Percentiles rank a stretch among this genome's conserved stretches.
Conservation (phyloP, 352 stramenopile genomes). For the Nothophytophthora sp. region DNA sequence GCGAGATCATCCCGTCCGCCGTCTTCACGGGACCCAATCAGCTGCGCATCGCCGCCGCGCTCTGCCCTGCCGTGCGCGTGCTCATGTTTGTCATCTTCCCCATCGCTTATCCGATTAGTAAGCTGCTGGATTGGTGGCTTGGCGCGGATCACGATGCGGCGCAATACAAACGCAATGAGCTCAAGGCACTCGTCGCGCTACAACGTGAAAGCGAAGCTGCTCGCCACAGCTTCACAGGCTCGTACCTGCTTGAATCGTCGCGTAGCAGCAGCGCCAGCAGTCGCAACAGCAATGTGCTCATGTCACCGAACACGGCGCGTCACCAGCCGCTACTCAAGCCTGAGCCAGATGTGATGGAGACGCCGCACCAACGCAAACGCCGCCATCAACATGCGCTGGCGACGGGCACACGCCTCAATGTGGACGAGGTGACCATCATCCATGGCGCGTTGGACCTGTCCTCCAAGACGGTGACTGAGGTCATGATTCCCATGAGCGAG, state of each 20-base stretch:
- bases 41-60: slow-evolving; percentile 80
- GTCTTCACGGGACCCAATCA: slow-evolving; percentile 96
- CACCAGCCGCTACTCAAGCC: slow-evolving; percentile 29
- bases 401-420: slow-evolving; percentile 51
- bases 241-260: slow-evolving; percentile 1
- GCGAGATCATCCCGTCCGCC: slow-evolving; percentile 94
- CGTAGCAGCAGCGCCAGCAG: slow-evolving; percentile 12
- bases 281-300: slow-evolving; percentile 15
- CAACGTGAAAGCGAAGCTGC: slow-evolving; percentile 58
- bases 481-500: slow-evolving; percentile 85
- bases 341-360: slow-evolving; percentile 20
- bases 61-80: slow-evolving; percentile 86
- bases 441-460: slow-evolving; percentile 90
- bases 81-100: slow-evolving; percentile 89
- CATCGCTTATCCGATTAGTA: slow-evolving; percentile 91
- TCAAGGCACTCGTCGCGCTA: slow-evolving; percentile 88
- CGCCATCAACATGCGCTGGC: slow-evolving; percentile 33
- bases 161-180: slow-evolving; percentile 89
- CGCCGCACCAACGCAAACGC: slow-evolving; percentile 11
- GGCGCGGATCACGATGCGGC: slow-evolving; percentile 75
- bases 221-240: slow-evolving; percentile 36
- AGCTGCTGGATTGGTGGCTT: slow-evolving; percentile 88
- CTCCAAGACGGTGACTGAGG: slow-evolving; percentile 83
- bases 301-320: slow-evolving; percentile 20
- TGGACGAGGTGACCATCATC: slow-evolving; percentile 92